Base-by-base conservation (phyloP, 2,329 filamentous ascomycete genomes). In the Pestalotiopsis sp. region DNA sequence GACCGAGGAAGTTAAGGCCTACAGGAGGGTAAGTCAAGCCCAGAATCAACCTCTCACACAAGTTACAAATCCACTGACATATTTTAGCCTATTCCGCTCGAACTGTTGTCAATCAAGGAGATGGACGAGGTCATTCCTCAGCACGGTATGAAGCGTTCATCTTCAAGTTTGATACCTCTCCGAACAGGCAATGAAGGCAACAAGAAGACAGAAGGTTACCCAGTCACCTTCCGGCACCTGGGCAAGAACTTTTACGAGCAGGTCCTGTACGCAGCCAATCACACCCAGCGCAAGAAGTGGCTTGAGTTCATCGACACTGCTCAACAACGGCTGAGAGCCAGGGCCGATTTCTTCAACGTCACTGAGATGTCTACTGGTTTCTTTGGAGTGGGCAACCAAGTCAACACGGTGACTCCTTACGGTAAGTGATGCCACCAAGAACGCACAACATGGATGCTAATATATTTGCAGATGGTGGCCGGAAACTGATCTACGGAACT, bases 111-210 rank as follows among this genome's bases (percentile, higher is more conserved):
- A 26, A 98, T 99, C 73, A 91, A 92, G 65, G 95, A 98, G 77
- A 98, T 99, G 95, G 95, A 98, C 65, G 94, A 98, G 77, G 91
- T 98, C 38, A 93, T 97, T 56, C 94, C 94, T 3, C 90, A 88
- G 70, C 81, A 91, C 62, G 94, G 94, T 26, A 85, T 94, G 40
- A 98, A 97, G 82, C 88, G 96, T 64, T 91, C 94, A 14, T 97
- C 95, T 1, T 96, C 94, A 2, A 95, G 94, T 78, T 84, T 98
- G 74, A 88, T 97, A 58, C 84, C 68, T 72, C 87, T 44, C 82
- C 84, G 64, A 80, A 85, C 61, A 80, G 81, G 67, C 82, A 82
- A 80, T 52, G 76, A 78, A 2, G 84, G 86, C 59, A 87, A 91
- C 72, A 89, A 87, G 77, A 88, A 87, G 73, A 81, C 82, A 57